Percentiles rank a stretch among this genome's conserved stretches.
phyloP scores from a whole-genome alignment of 2,329 filamentous ascomycete species.

The Colletotrichum sp. region DNA sequence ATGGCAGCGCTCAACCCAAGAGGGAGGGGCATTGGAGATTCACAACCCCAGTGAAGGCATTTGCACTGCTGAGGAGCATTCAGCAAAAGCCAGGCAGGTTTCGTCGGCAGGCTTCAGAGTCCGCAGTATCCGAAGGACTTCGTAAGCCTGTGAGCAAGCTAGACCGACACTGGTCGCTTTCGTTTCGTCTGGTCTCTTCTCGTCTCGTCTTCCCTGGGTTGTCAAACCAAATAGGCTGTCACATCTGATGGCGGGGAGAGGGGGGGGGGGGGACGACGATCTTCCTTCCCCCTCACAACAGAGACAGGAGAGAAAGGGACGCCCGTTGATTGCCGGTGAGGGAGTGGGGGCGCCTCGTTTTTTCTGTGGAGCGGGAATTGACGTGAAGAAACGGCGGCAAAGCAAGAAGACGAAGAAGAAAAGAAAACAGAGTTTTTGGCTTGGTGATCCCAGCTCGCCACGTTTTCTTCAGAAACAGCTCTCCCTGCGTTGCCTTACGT shows the following conservation, averaged over 20 bases:
- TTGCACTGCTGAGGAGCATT: not conserved
- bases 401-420: not conserved
- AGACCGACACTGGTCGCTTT: not conserved
- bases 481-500: not conserved
- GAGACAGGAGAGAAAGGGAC: not conserved
- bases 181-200: constrained; percentile 10
- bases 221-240: not conserved
- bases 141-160: not conserved
- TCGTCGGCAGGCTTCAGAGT: not conserved
- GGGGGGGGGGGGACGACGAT: not conserved
- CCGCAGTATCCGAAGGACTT: not conserved
- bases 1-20: not conserved
- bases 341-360: not conserved
- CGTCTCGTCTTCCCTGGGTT: not conserved
- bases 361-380: not conserved
- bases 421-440: not conserved
- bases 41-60: not conserved
- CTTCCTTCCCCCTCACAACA: not conserved
- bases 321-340: not conserved
- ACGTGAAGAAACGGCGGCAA: not conserved
- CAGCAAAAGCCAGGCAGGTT: not conserved
- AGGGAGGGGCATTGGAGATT: not conserved
- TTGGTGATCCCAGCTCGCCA: constrained; percentile 9
- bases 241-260: not conserved
- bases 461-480: not conserved